Evolutionary conservation across 768 basidiomycete species (phyloP).

Genomic region (Mycena haematopus): DNA sequence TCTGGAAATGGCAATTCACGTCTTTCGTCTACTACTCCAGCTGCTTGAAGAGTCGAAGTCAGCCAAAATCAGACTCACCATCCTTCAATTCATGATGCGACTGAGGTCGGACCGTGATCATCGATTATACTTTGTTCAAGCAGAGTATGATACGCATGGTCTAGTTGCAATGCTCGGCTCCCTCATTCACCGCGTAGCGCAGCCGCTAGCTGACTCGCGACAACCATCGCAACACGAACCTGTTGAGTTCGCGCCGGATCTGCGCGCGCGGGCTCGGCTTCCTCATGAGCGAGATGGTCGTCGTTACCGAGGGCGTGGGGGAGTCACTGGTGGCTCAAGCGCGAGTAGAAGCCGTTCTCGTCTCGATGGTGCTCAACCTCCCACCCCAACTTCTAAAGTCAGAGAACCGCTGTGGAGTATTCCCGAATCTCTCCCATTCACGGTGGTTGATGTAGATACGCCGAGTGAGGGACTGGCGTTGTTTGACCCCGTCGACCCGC

Average conservation of each 20-base stretch:
- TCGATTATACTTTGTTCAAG: constrained; percentile 71
- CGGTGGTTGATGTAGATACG: constrained; percentile 57
- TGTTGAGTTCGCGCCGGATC: constrained; percentile 34
- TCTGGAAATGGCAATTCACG: constrained; percentile 55
- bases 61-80: constrained; percentile 66
- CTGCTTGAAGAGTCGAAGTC: constrained; percentile 55
- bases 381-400: constrained; percentile 42
- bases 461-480: constrained; percentile 74
- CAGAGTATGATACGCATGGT: constrained; percentile 61
- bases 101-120: constrained; percentile 92
- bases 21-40: constrained; percentile 60
- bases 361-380: constrained; percentile 36
- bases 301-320: constrained; percentile 59
- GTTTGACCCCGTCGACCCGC: constrained; percentile 60
- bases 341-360: constrained; percentile 71
- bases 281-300: constrained; percentile 61
- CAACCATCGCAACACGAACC: constrained; percentile 15
- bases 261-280: constrained; percentile 54
- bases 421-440: constrained; percentile 70
- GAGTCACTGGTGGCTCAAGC: constrained; percentile 49
- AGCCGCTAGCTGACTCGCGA: constrained; percentile 9
- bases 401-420: constrained; percentile 67
- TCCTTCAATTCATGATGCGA: constrained; percentile 88
- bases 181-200: constrained; percentile 60
- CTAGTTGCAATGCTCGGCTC: constrained; percentile 64